A percentile compares a stretch with the other conserved stretches of the same genome.
These are phyloP conservation scores for Euphrasia arctica DNA, from an alignment of 305 asterid species.

Conservation along the genomic window DNA sequence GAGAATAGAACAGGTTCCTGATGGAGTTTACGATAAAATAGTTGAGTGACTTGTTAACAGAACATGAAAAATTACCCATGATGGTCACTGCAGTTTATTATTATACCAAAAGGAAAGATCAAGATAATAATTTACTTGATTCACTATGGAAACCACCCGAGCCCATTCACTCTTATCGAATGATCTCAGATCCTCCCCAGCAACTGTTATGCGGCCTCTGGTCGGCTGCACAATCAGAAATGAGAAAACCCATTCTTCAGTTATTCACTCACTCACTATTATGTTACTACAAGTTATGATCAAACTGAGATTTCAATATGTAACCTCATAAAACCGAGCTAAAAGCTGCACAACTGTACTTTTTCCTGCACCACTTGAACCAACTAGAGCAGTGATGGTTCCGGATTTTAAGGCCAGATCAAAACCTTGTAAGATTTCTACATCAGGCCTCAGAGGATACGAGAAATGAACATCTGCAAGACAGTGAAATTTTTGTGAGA, in stretches of 20 bases:
- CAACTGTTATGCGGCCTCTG: constrained; percentile 84
- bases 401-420: constrained; percentile 74
- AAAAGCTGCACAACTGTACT: constrained; percentile 92
- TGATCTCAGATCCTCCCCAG: constrained; percentile 91
- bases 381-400: constrained; percentile 92
- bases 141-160: constrained; percentile 80
- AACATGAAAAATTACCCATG: neutral
- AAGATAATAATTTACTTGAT: constrained; percentile 58
- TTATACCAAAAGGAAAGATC: constrained; percentile 14
- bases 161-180: constrained; percentile 98
- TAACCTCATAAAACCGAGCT: constrained; percentile 95
- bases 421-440: constrained; percentile 74
- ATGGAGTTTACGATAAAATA: constrained; percentile 24
- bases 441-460: constrained; percentile 93
- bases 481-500: neutral
- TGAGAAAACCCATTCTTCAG: constrained; percentile 21
- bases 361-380: constrained; percentile 96
- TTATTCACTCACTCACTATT: constrained; percentile 5
- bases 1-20: constrained; percentile 97
- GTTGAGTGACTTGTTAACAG: neutral
- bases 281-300: constrained; percentile 18
- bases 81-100: no score
- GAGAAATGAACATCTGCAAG: constrained; percentile 81
- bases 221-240: constrained; percentile 67
- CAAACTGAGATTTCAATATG: constrained; percentile 2